phyloP scores from a whole-genome alignment of 352 stramenopile species.

The Phytopythium chamaehyphon region DNA sequence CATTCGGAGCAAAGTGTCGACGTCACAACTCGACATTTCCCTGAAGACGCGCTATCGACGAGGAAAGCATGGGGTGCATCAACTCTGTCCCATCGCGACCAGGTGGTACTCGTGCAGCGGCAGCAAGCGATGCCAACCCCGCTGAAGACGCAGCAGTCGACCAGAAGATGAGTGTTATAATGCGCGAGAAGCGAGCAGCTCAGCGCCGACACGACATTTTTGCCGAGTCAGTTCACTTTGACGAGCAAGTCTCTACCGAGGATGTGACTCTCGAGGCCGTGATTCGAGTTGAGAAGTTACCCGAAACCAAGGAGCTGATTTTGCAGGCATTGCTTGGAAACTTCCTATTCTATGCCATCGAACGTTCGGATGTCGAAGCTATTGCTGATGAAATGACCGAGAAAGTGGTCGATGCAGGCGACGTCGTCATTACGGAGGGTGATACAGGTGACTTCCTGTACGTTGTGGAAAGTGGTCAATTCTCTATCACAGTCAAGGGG shows the following conservation, averaged over 20 bases:
- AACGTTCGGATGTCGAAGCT: constrained; percentile 38
- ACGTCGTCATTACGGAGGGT: constrained; percentile 60
- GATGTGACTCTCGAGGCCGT: constrained; percentile 6
- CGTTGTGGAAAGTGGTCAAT: constrained; percentile 74
- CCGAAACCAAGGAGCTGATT: constrained; percentile 43
- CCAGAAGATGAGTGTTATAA: constrained; percentile 48
- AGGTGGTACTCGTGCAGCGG: constrained; percentile 8
- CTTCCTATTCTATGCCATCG: constrained; percentile 66
- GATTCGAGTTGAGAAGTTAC: constrained; percentile 31
- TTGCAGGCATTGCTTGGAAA: constrained; percentile 57
- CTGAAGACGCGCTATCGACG: neutral
- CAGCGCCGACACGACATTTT: constrained; percentile 64
- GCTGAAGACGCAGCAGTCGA: constrained; percentile 30
- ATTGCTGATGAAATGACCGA: constrained; percentile 54
- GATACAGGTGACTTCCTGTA: constrained; percentile 80
- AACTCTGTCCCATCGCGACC: constrained; percentile 53
- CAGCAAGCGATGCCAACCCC: constrained; percentile 38
- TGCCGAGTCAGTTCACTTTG: constrained; percentile 62
- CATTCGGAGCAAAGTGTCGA: constrained; percentile 2
- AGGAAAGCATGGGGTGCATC: constrained; percentile 45
- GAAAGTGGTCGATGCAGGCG: constrained; percentile 26
- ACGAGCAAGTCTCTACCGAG: constrained; percentile 12
- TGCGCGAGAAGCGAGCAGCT: constrained; percentile 66
- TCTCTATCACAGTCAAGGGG: constrained; percentile 84
- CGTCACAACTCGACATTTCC: neutral